Percentiles rank a stretch among this genome's conserved stretches.
Evolutionary conservation across 805 yeast genomes (phyloP).

Genomic region (Hanseniaspora meyeri): DNA sequence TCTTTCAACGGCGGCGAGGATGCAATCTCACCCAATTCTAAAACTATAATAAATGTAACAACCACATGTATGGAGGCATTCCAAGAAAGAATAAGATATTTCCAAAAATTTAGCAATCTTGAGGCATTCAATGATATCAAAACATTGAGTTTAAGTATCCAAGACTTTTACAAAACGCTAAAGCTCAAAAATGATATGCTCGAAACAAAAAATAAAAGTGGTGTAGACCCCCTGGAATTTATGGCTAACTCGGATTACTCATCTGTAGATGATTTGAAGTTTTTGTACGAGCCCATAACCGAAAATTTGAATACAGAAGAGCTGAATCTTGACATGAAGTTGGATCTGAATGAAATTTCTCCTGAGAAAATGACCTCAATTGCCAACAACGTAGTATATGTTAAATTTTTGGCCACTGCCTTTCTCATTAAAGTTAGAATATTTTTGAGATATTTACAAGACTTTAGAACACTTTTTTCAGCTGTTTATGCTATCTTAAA

Average conservation of each 20-base stretch:
- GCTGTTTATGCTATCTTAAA: neutral
- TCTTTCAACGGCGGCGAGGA: neutral
- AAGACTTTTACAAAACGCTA: neutral
- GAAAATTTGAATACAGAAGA: neutral
- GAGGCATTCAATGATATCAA: neutral
- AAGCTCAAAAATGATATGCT: neutral
- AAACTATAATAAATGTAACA: neutral
- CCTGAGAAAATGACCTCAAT: neutral
- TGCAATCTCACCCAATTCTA: neutral
- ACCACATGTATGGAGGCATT: neutral
- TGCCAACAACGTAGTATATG: neutral
- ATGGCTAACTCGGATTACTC: neutral
- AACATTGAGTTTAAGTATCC: neutral
- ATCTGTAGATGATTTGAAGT: neutral
- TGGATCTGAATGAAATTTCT: neutral
- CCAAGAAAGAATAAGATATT: neutral
- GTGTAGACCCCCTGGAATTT: neutral
- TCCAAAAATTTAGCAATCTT: neutral
- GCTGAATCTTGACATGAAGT: neutral
- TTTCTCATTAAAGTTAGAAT: neutral
- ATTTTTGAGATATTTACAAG: neutral
- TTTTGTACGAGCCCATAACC: neutral
- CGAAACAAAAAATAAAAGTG: neutral
- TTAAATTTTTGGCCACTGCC: neutral
- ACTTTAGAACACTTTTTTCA: neutral